Conservation (phyloP, 2,329 filamentous ascomycete species). For the Penicillium sp. region DNA sequence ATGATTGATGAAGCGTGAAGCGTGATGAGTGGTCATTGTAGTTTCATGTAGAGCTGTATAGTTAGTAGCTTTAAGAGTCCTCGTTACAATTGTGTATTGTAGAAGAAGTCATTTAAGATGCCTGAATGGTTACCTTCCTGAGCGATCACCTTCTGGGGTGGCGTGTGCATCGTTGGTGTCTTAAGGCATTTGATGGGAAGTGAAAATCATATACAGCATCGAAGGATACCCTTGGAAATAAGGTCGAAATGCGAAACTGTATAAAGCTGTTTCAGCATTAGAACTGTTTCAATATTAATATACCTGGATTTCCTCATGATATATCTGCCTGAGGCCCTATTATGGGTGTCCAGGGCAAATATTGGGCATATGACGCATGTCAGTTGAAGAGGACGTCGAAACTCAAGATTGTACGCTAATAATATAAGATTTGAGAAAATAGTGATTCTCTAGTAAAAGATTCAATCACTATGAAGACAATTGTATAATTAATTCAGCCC, state of each 20-base stretch:
- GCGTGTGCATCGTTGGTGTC: background rate
- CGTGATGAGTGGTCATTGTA: conserved; percentile 1
- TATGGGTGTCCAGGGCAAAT: conserved; percentile 6
- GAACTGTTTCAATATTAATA: background rate
- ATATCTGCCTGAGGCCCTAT: background rate
- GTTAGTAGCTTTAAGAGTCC: background rate
- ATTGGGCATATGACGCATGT: conserved; percentile 2
- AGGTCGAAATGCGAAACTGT: background rate
- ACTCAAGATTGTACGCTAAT: background rate
- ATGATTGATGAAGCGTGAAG: conserved; percentile 13
- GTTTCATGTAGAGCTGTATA: background rate
- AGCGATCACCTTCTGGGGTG: background rate
- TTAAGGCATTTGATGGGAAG: background rate
- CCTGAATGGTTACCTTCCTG: background rate
- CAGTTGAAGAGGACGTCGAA: background rate
- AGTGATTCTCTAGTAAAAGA: background rate
- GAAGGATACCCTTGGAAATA: background rate
- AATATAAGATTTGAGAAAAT: background rate
- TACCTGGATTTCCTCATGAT: background rate
- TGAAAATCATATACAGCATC: background rate
- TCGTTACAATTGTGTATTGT: background rate
- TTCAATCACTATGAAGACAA: background rate
- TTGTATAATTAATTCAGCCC: background rate
- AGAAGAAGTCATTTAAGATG: background rate
- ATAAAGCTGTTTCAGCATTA: background rate